Percentiles rank a stretch among this genome's conserved stretches.
phyloP scores from a whole-genome alignment of 495 filamentous ascomycete species.

The Talaromyces wortmannii region DNA sequence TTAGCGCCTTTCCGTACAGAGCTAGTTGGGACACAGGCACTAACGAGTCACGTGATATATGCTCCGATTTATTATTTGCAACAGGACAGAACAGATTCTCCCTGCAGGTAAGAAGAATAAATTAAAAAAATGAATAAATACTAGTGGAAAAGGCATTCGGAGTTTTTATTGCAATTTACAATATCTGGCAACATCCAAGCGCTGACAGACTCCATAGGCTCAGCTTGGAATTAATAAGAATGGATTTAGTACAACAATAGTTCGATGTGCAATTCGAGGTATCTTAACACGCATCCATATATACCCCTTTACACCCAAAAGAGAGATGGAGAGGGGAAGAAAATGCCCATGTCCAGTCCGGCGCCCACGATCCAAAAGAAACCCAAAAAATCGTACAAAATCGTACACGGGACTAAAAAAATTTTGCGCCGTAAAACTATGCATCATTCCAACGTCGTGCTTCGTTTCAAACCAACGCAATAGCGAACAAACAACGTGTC shows the following conservation, averaged over 20 bases:
- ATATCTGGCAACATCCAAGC: neutral
- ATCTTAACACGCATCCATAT: neutral
- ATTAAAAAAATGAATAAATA: neutral
- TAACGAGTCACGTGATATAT: too few species aligned
- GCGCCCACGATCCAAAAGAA: neutral
- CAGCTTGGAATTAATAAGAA: too few species aligned
- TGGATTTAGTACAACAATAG: neutral
- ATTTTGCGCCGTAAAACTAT: neutral
- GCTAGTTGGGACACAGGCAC: neutral
- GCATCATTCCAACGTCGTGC: slow-evolving; percentile 35
- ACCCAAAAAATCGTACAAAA: neutral
- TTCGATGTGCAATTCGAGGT: neutral
- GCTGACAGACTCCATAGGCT: neutral
- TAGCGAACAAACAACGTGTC: slow-evolving; percentile 83
- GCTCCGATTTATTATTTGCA: too few species aligned
- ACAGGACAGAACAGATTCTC: too few species aligned
- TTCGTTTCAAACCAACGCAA: slow-evolving; percentile 47
- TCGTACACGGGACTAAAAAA: neutral
- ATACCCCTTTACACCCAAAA: neutral
- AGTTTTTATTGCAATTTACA: too few species aligned
- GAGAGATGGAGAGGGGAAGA: neutral
- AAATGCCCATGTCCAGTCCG: neutral
- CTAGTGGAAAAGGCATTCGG: too few species aligned
- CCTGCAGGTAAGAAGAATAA: neutral
- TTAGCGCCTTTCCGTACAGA: neutral